phyloP scores from a whole-genome alignment of 2,329 filamentous ascomycete species.

The Massarina eburnea region DNA sequence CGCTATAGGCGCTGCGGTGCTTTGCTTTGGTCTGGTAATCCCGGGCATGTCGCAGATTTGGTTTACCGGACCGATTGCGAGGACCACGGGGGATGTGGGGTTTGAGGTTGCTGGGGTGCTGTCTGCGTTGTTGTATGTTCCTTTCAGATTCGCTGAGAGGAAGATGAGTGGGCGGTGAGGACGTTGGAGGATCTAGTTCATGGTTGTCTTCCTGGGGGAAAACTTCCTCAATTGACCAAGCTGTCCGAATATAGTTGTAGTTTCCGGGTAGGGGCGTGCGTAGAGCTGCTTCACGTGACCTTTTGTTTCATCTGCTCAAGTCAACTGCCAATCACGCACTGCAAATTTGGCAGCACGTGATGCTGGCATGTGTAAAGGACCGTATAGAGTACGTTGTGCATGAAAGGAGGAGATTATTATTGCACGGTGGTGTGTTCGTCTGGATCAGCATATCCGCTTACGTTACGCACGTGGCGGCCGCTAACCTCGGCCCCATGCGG shows the following conservation, averaged over 20 bases:
- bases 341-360: neutral
- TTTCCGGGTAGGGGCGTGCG: too few species aligned
- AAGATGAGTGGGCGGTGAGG: constrained; percentile 22
- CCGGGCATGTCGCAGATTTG: constrained; percentile 64
- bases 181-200: too few species aligned
- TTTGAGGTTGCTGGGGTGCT: constrained; percentile 64
- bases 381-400: neutral
- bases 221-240: too few species aligned
- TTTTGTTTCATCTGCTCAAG: neutral
- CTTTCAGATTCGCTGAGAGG: constrained; percentile 46
- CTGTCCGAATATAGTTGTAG: too few species aligned
- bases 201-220: neutral
- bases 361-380: neutral
- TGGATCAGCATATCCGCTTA: neutral
- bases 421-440: neutral
- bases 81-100: constrained; percentile 64
- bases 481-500: constrained; percentile 32
- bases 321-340: neutral
- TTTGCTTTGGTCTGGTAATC: constrained; percentile 53
- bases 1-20: constrained; percentile 41
- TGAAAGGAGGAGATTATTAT: constrained; percentile 17
- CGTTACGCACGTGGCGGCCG: constrained; percentile 19
- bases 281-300: too few species aligned
- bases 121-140: constrained; percentile 48
- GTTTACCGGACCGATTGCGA: constrained; percentile 63